Percentiles rank a stretch among this genome's conserved stretches.
Conservation (phyloP, 345 rosid species). For the Gossypium thurberi region DNA sequence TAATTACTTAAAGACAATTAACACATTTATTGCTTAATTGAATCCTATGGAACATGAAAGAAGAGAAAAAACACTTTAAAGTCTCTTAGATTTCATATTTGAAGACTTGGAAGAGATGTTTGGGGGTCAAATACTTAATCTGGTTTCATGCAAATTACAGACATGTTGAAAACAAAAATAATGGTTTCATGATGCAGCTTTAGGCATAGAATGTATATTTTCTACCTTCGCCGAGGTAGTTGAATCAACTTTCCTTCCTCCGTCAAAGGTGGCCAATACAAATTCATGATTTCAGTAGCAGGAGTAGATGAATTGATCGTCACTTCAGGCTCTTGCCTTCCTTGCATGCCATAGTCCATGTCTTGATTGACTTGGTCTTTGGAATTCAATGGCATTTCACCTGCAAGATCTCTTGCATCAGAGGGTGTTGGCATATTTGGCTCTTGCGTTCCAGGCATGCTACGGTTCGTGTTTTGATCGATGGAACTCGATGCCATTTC, state of each 20-base stretch:
- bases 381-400: background rate
- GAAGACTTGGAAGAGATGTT: background rate
- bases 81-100: too few species aligned
- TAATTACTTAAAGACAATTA: background rate
- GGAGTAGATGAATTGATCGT: background rate
- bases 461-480: background rate
- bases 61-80: too few species aligned
- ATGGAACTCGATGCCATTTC: too few species aligned
- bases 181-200: background rate
- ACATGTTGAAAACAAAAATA: too few species aligned
- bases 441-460: background rate
- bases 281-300: background rate
- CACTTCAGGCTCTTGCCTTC: background rate
- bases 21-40: background rate
- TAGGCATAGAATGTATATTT: background rate
- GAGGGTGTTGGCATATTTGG: background rate
- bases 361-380: background rate
- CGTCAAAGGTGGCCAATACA: background rate
- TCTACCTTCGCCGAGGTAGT: background rate
- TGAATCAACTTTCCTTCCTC: background rate
- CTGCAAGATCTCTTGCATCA: background rate
- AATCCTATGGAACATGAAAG: background rate
- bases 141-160: background rate
- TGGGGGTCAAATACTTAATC: too few species aligned
- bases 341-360: background rate